phyloP scores from a whole-genome alignment of 805 yeast species.

The Lipomyces chichibuensis region DNA sequence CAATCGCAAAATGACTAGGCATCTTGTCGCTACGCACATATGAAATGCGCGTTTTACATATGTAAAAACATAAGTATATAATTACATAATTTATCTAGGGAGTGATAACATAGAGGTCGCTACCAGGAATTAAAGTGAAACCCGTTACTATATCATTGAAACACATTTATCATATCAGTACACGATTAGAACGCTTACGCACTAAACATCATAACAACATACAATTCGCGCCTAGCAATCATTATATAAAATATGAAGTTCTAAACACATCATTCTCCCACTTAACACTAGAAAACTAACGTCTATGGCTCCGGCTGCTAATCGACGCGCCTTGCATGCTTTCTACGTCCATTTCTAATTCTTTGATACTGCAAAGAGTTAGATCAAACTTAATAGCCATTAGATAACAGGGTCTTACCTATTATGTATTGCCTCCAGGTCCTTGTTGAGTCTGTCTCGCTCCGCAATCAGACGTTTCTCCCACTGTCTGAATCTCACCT shows the following conservation, averaged over 20 bases:
- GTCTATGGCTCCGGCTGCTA: slow-evolving; percentile 25
- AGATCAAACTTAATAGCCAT: not conserved
- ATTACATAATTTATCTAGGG: not conserved
- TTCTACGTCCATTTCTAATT: slow-evolving; percentile 45
- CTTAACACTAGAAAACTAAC: slow-evolving; percentile 2
- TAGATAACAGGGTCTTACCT: slow-evolving; percentile 16
- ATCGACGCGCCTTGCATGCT: slow-evolving; percentile 26
- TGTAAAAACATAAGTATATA: slow-evolving; percentile 1
- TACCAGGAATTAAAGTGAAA: not conserved
- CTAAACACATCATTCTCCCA: not conserved
- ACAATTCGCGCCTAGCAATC: not conserved
- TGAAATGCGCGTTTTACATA: not conserved
- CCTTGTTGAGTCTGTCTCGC: slow-evolving; percentile 90
- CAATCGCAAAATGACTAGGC: not conserved
- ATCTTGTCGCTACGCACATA: not conserved
- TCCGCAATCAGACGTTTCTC: slow-evolving; percentile 94
- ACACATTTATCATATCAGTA: not conserved
- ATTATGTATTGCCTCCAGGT: slow-evolving; percentile 81
- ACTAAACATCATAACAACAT: not conserved
- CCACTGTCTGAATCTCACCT: slow-evolving; percentile 98
- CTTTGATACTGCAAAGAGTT: slow-evolving; percentile 38
- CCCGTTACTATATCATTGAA: not conserved
- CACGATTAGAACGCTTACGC: not conserved
- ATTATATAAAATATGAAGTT: not conserved
- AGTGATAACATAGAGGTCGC: not conserved